A percentile compares a stretch with the other conserved stretches of the same genome.
Conservation (phyloP, 169 alveolate genomes). For the Cryptosporidium parvum region DNA sequence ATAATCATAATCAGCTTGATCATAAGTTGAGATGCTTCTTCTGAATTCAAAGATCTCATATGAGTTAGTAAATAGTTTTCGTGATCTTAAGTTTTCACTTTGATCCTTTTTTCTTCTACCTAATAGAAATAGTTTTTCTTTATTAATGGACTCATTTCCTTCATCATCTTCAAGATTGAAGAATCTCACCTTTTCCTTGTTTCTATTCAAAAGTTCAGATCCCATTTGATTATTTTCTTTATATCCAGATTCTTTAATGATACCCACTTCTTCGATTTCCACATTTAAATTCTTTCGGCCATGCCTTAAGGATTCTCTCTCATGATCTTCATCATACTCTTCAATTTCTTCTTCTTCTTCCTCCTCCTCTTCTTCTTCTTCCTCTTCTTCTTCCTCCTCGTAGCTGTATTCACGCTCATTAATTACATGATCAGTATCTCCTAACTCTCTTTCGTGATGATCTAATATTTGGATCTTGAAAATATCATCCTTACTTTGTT, state of each 20-base stretch:
- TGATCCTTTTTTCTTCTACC: not conserved
- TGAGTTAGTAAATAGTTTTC: constrained; percentile 34
- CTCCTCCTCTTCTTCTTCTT: not conserved
- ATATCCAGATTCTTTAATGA: not conserved
- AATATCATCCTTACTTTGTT: not conserved
- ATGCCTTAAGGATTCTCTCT: not conserved
- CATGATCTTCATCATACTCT: not conserved
- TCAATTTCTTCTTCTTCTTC: not conserved
- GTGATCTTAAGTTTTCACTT: not conserved
- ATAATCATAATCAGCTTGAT: constrained; percentile 66
- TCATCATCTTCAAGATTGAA: not conserved
- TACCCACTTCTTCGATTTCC: not conserved
- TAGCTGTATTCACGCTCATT: not conserved
- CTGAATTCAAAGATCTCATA: constrained; percentile 52
- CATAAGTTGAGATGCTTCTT: constrained; percentile 35
- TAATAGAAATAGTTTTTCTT: not conserved
- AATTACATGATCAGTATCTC: not conserved
- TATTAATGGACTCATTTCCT: not conserved
- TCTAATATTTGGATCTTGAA: not conserved
- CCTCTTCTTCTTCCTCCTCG: not conserved
- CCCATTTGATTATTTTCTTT: no score
- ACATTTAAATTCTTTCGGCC: not conserved
- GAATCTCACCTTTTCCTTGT: not conserved
- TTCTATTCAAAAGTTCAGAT: not conserved
- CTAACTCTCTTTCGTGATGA: not conserved